Conservation (phyloP, 2,329 filamentous ascomycete species). For the Stemphylium vesicarium region DNA sequence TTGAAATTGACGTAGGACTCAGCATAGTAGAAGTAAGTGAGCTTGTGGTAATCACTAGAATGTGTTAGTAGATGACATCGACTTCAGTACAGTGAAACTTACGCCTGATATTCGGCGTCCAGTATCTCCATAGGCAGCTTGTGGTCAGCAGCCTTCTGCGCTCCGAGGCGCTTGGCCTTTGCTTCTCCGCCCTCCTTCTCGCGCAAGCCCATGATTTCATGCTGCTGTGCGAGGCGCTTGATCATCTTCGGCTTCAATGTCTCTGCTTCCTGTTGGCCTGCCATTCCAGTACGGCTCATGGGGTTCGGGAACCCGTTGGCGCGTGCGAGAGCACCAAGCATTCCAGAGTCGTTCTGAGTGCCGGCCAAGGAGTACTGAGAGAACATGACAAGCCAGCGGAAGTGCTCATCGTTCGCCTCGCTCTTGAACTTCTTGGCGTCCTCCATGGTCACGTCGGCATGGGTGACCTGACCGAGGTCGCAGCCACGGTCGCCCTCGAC, state of each 20-base stretch:
- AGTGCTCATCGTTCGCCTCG: slow-evolving; percentile 92
- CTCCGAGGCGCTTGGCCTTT: slow-evolving; percentile 94
- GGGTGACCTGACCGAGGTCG: slow-evolving; percentile 90
- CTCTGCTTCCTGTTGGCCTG: slow-evolving; percentile 59
- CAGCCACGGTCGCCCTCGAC: slow-evolving; percentile 96
- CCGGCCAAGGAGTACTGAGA: slow-evolving; percentile 63
- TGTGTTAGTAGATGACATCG: slow-evolving; percentile 31
- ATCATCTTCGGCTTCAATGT: slow-evolving; percentile 90
- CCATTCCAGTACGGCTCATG: slow-evolving; percentile 56
- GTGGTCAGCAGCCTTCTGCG: slow-evolving; percentile 95
- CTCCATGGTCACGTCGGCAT: slow-evolving; percentile 86
- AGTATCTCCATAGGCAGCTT: slow-evolving; percentile 97
- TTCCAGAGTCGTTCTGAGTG: slow-evolving; percentile 53
- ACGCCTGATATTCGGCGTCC: slow-evolving; percentile 98
- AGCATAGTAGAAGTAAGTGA: slow-evolving; percentile 99
- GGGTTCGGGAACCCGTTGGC: slow-evolving; percentile 41
- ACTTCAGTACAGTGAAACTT: slow-evolving; percentile 52
- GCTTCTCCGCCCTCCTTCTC: slow-evolving; percentile 98
- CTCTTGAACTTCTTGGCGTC: slow-evolving; percentile 88
- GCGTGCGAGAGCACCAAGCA: slow-evolving; percentile 54
- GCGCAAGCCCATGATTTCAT: slow-evolving; percentile 85
- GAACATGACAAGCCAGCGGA: slow-evolving; percentile 99
- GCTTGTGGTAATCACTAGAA: slow-evolving; percentile 93
- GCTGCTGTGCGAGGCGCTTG: slow-evolving; percentile 88
- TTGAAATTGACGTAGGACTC: slow-evolving; percentile 99